Percentiles rank a stretch among this genome's conserved stretches.
These are phyloP conservation scores for Ampelocalamus luodianensis DNA, from an alignment of 176 grass and related monocot genomes.

Conservation along the genomic window DNA sequence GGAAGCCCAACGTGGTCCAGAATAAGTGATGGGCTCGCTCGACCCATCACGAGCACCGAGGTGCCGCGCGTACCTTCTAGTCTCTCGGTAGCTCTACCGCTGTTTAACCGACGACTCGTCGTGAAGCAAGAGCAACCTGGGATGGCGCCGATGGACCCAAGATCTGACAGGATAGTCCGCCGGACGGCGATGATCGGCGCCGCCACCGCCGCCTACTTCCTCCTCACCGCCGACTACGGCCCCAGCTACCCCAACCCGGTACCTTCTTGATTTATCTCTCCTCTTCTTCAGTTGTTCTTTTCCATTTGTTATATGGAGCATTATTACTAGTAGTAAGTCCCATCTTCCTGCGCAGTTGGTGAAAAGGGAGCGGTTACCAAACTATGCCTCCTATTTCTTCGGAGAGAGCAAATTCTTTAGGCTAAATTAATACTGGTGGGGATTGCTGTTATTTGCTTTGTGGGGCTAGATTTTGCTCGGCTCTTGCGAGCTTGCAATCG, in stretches of 20 bases:
- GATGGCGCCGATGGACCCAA: constrained; percentile 43
- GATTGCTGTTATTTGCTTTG: no score
- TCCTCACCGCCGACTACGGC: constrained; percentile 65
- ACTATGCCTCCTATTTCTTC: no score
- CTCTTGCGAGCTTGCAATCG: background rate
- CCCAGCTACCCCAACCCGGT: constrained; percentile 52
- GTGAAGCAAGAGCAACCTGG: background rate
- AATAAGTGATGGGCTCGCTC: no score
- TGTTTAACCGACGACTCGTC: no score
- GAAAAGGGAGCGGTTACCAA: no score
- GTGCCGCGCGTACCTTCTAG: background rate
- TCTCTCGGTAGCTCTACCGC: no score
- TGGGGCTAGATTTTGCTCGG: background rate
- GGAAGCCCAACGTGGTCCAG: no score
- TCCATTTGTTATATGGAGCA: no score
- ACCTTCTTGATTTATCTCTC: constrained; percentile 1
- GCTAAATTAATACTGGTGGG: no score
- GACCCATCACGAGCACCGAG: no score
- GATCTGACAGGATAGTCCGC: constrained; percentile 63
- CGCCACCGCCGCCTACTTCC: constrained; percentile 62
- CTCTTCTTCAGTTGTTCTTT: background rate
- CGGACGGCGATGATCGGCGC: constrained; percentile 67
- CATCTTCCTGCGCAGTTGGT: background rate
- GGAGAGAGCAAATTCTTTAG: background rate
- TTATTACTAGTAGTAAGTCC: no score